Evolutionary conservation across 257 asterid species (phyloP), one percentile per base, ranked within the genome.

Genomic region (Solanum dulcamara): DNA sequence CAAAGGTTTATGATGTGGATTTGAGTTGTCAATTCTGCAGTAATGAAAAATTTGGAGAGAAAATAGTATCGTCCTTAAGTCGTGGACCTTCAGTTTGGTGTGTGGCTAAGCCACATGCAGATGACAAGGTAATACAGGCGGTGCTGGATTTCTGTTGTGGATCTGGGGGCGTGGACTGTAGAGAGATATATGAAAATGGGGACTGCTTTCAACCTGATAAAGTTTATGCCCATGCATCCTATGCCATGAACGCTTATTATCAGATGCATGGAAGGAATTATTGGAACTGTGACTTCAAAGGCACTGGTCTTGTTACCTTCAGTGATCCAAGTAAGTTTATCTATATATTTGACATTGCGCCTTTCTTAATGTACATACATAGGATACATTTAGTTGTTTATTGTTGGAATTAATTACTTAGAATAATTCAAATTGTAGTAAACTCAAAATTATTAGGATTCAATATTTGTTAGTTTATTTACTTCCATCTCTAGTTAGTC

Each of bases 11-110:
- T n/a, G 89, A 91, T 30, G 87, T 93, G 66, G 96, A 93, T 86
- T 87, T 93, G 87, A 91, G 91, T 81, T 91, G 96, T 75, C 72
- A 85, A 71, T 92, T 92, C 48, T 91, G 94, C 62, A 87, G 90
- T 5, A 80, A 79, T 3, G 88, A 77, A 5, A 90, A 86, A 55
- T 91, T 92, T 81, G 90, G 93, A 83, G 89, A 86, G 88, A 90
- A 77, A 44, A 17, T 66, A 62, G 71, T 17, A 9, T 64, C 72
- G 80, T 90, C 81, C 17, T 14, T 17, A 5, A 85, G 90, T 26
- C 35, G 35, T 72, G 95, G 97, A 7, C 97, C 94, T 64, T 90
- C 94, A 4, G 97, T 92, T 30, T 93, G 97, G 97, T 92, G 97
- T 40, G 97, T 93, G 82, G 95, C 95, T 3, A 92, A 93, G 62